Evolutionary conservation across 257 asterid species (phyloP).

Genomic region (Solanum clarkiae): DNA sequence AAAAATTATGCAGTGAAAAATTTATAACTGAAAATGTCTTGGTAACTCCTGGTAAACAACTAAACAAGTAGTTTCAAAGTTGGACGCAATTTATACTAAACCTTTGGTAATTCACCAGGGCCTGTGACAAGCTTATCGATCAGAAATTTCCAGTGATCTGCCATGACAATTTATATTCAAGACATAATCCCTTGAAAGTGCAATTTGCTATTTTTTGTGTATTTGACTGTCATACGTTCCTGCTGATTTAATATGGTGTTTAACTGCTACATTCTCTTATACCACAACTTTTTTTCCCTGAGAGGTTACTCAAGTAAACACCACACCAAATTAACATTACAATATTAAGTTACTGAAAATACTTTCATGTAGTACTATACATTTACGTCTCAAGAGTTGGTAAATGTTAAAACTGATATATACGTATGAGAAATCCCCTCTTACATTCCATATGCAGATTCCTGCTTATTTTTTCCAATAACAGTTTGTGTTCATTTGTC

Average conservation of each 20-base stretch:
- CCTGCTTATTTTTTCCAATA: background rate
- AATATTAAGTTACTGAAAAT: background rate
- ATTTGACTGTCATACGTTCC: too few relatives aligned
- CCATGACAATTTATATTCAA: background rate
- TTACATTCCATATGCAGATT: background rate
- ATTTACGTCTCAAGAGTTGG: background rate
- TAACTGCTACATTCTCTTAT: too few relatives aligned
- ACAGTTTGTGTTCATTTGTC: background rate
- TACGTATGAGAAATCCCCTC: background rate
- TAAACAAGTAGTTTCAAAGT: background rate
- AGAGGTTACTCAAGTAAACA: too few relatives aligned
- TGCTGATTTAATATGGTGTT: too few relatives aligned
- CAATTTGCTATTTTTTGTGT: too few relatives aligned
- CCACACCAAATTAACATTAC: background rate
- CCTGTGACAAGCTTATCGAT: too few relatives aligned
- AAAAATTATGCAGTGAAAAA: too few relatives aligned
- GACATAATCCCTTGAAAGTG: too few relatives aligned
- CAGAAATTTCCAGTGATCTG: too few relatives aligned
- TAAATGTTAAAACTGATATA: background rate
- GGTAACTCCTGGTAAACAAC: background rate
- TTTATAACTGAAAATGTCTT: background rate
- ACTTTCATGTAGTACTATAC: background rate
- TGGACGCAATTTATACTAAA: background rate
- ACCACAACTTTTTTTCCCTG: too few relatives aligned
- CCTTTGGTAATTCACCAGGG: background rate